A percentile compares a stretch with the other conserved stretches of the same genome.
Evolutionary conservation across 2,329 filamentous ascomycete species (phyloP).

Genomic region (Colletotrichum sp.): DNA sequence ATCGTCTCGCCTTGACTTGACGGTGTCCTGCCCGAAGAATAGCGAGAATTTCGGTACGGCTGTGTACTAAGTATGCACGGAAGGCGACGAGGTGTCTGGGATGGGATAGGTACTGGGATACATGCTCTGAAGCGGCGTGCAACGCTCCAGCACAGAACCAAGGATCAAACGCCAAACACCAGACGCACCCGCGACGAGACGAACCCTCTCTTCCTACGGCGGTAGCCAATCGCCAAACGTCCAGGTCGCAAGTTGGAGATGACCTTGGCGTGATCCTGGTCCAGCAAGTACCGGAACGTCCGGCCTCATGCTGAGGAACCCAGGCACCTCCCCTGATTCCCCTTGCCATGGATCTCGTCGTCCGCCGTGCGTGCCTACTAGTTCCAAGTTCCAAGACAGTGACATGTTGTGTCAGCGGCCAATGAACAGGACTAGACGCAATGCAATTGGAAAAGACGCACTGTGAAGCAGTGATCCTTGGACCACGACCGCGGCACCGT

Average conservation of each 20-base stretch:
- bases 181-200: conserved; percentile 16
- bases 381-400: background rate
- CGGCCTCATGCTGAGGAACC: background rate
- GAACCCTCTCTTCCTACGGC: background rate
- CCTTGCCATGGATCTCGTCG: background rate
- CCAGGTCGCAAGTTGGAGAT: background rate
- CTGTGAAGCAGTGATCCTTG: background rate
- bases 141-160: background rate
- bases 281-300: conserved; percentile 3
- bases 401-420: background rate
- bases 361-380: background rate
- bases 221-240: background rate
- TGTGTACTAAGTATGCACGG: background rate
- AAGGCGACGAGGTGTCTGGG: background rate
- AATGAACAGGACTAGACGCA: background rate
- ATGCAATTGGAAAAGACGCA: background rate
- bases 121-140: background rate
- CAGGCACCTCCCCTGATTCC: background rate
- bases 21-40: background rate
- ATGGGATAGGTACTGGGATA: background rate
- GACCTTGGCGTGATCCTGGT: background rate
- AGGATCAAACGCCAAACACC: conserved; percentile 3
- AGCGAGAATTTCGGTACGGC: background rate
- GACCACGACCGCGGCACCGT: background rate
- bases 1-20: background rate